phyloP scores from a whole-genome alignment of 768 basidiomycete species.

The Lactifluus subvellereus region DNA sequence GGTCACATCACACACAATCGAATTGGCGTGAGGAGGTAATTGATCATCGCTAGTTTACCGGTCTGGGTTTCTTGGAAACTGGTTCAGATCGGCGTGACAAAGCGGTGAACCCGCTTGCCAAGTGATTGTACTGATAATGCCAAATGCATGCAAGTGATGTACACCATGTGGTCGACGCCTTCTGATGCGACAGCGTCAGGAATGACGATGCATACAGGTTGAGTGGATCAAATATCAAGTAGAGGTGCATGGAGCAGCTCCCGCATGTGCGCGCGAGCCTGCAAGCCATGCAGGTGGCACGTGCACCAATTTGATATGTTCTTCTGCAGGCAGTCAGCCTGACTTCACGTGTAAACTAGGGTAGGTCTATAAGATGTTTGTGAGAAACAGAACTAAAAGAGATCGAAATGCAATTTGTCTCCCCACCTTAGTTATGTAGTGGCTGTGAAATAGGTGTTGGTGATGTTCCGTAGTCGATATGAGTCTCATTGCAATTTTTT shows the following conservation, averaged over 20 bases:
- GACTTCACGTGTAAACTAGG: constrained; percentile 4
- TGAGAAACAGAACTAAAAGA: not conserved
- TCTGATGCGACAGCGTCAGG: not conserved
- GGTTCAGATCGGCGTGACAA: not conserved
- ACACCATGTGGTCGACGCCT: not conserved
- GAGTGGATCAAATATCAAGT: not conserved
- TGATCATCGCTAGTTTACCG: not conserved
- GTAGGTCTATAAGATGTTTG: not conserved
- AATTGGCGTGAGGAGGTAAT: no score
- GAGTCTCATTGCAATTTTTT: not conserved
- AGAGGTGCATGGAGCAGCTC: not conserved
- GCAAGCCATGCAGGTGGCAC: constrained; percentile 4
- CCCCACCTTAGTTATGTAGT: not conserved
- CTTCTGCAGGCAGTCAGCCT: not conserved
- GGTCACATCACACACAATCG: not conserved
- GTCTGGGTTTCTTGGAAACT: not conserved
- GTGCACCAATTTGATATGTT: not conserved
- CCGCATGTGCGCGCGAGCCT: not conserved
- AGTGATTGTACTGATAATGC: not conserved
- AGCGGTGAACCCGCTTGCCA: not conserved
- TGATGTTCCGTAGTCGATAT: not conserved
- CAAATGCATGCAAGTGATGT: not conserved
- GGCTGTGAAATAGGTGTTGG: not conserved
- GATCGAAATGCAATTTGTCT: not conserved
- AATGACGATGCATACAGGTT: not conserved